Evolutionary conservation across 257 asterid genomes (phyloP).

Genomic region (Pogostemon cablin): DNA sequence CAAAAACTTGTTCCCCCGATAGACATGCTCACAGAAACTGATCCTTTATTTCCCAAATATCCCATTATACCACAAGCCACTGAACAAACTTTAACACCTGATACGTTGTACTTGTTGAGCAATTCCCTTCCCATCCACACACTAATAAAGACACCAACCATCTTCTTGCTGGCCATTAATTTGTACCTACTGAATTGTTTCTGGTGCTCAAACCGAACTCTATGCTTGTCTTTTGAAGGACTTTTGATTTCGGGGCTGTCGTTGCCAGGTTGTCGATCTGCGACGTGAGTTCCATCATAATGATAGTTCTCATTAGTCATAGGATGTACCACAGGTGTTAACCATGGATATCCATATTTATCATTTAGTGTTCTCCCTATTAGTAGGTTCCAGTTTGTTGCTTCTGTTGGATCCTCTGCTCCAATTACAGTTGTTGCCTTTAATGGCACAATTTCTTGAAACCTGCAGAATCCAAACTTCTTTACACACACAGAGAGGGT

Average conservation of each 20-base stretch:
- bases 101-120: constrained; percentile 49
- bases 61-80: constrained; percentile 99
- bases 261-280: constrained; percentile 20
- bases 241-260: constrained; percentile 26
- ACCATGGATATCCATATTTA: constrained; percentile 75
- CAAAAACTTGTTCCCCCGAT: constrained; percentile 84
- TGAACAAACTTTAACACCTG: constrained; percentile 67
- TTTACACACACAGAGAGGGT: not conserved
- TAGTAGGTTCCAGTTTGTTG: constrained; percentile 79
- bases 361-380: constrained; percentile 71
- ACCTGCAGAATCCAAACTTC: constrained; percentile 48
- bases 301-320: constrained; percentile 51
- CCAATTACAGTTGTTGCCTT: constrained; percentile 75
- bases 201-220: constrained; percentile 29
- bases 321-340: constrained; percentile 69
- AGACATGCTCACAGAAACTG: constrained; percentile 78
- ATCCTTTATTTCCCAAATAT: constrained; percentile 88
- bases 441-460: constrained; percentile 91
- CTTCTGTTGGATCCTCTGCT: constrained; percentile 83
- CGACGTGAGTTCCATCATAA: constrained; percentile 26
- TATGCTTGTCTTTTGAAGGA: constrained; percentile 33
- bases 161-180: constrained; percentile 84
- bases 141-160: constrained; percentile 94
- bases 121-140: constrained; percentile 82
- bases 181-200: constrained; percentile 47